Evolutionary conservation across 768 basidiomycete species (phyloP), one percentile per base, ranked within the genome.

Genomic region (Tricholoma flavovirens): DNA sequence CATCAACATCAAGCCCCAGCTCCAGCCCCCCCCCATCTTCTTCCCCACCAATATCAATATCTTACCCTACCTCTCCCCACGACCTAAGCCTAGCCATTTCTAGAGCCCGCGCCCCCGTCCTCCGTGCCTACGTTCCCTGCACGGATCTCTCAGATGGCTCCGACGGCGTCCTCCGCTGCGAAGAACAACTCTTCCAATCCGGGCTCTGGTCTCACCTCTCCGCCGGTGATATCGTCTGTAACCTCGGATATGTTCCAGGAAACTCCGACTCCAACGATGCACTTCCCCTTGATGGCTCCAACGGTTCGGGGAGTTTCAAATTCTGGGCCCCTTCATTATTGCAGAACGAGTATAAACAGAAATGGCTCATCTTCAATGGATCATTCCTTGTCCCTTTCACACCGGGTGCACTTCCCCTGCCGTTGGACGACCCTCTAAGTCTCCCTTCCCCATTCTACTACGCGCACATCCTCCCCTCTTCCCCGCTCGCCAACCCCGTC

Each of bases 391-490:
- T 83, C 22, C 83, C 85, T 0, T 90, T 83, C 68, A 72, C 68
- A 30, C 84, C 84, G 0, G 82, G 84, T 3, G 73, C 76, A 3
- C 15, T n/a, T n/a, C 67, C 83, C 3, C 70, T 84, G 4, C 81
- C 83, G 1, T 65, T 88, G 17, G 65, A 71, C 12, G 78, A 83
- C 51, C 76, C 84, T 1, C 76, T 90, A 17, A 76, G 73, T 50
- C 77, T 92, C 8, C 88, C 88, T 0, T 84, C 88, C 0, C 90
- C 90, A 1, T 82, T 84, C 59, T 92, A 90, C 72, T 91, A 87
- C 67, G 68, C 77, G 14, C 88, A 91, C 63, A 81, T 91, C 66
- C 72, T 83, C 55, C 75, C 70, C 12, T 54, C 52, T 1, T 40
- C 51, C 59, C 68, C 59, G 49, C 67, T 59, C 61, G 66, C 70